These are phyloP conservation scores for Pisolithus thermaeus DNA, from an alignment of 1,284 basidiomycete species.

Conservation along the genomic window DNA sequence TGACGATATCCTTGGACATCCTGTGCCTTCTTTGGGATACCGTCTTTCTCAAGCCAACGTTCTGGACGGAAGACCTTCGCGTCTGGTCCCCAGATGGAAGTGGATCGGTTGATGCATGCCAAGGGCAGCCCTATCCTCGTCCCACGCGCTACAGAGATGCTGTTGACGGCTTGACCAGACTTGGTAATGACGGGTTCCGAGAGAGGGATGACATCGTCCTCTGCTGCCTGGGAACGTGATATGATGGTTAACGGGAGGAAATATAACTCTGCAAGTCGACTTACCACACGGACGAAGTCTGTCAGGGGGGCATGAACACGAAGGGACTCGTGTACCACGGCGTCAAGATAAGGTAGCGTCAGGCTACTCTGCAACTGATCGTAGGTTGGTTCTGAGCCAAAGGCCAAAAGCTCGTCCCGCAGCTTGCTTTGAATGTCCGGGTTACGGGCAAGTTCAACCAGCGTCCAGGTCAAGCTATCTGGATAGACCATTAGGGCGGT, in stretches of 20 bases:
- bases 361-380: constrained; percentile 29
- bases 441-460: constrained; percentile 16
- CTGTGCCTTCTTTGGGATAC: constrained; percentile 14
- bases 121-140: constrained; percentile 34
- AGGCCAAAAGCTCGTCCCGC: constrained; percentile 34
- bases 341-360: constrained; percentile 31
- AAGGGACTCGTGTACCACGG: constrained; percentile 20
- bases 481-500: constrained; percentile 6
- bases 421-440: constrained; percentile 34
- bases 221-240: constrained; percentile 28
- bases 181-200: constrained; percentile 35
- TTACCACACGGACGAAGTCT: constrained; percentile 14
- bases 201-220: constrained; percentile 54
- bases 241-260: background rate
- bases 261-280: constrained; percentile 14
- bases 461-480: constrained; percentile 13
- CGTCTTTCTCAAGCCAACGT: constrained; percentile 32
- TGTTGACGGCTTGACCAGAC: constrained; percentile 33
- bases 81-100: constrained; percentile 38
- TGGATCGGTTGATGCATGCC: constrained; percentile 13
- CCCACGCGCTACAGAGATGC: constrained; percentile 42
- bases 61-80: constrained; percentile 32
- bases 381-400: constrained; percentile 28
- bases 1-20: constrained; percentile 26
- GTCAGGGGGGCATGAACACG: constrained; percentile 12